Conservation (phyloP, 306 rosid species). For the Sesbania bispinosa region DNA sequence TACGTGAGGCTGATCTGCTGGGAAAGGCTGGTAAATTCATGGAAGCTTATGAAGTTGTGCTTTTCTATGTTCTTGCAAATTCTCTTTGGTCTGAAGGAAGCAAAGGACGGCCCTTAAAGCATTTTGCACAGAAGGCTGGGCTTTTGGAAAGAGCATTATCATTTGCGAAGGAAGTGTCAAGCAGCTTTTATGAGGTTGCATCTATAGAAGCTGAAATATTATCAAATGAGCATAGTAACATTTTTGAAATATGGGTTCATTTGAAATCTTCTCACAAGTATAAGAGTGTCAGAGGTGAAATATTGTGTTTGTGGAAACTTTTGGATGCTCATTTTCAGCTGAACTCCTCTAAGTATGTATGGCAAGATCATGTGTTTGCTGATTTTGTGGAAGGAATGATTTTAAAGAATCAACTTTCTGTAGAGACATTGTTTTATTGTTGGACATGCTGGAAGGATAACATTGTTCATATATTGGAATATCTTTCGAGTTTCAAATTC, state of each 20-base stretch:
- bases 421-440: constrained; percentile 47
- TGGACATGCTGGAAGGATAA: constrained; percentile 57
- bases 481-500: constrained; percentile 22
- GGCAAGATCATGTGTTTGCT: constrained; percentile 28
- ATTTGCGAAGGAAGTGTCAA: constrained; percentile 37
- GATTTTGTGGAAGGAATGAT: constrained; percentile 28
- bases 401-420: constrained; percentile 35
- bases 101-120: constrained; percentile 63
- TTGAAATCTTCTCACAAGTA: constrained; percentile 33
- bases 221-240: constrained; percentile 16
- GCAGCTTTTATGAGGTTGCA: constrained; percentile 26
- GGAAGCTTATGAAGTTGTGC: constrained; percentile 39
- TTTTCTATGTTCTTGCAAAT: constrained; percentile 36
- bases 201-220: constrained; percentile 45
- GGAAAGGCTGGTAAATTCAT: constrained; percentile 44
- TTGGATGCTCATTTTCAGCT: constrained; percentile 51
- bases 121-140: constrained; percentile 37
- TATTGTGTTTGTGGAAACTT: constrained; percentile 45
- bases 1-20: constrained; percentile 37
- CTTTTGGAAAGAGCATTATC: constrained; percentile 45
- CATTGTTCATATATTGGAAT: constrained; percentile 26
- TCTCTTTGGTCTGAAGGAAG: constrained; percentile 63
- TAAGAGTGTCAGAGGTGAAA: constrained; percentile 42
- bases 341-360: constrained; percentile 28
- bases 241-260: constrained; percentile 15